Evolutionary conservation across 208 protist genomes (phyloP).

Genomic region (Novymonas esmeraldas): DNA sequence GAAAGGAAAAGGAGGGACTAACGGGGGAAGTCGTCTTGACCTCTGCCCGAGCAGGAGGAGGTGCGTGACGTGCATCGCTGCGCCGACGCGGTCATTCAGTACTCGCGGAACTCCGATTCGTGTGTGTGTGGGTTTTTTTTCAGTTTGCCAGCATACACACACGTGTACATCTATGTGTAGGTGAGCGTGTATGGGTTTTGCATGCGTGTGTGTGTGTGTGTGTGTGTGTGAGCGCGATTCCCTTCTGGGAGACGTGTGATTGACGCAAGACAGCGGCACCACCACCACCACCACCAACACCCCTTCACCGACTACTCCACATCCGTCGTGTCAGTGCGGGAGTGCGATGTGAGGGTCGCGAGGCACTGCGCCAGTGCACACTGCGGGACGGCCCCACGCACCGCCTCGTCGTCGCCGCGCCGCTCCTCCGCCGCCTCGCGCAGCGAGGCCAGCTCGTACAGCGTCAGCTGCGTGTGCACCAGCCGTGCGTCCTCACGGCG

Average conservation of each 20-base stretch:
- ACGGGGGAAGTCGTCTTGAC: too few species aligned
- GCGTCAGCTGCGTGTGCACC: slow-evolving; percentile 49
- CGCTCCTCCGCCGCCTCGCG: slow-evolving; percentile 22
- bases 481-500: slow-evolving; percentile 51
- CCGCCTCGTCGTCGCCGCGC: background rate
- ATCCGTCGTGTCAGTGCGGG: background rate
- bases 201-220: background rate
- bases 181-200: background rate
- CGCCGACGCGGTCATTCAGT: too few species aligned
- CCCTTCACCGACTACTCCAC: background rate
- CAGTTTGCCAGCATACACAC: too few species aligned
- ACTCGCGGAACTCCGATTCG: too few species aligned
- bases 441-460: slow-evolving; percentile 65
- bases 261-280: background rate
- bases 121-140: too few species aligned
- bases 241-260: too few species aligned
- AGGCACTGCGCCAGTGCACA: slow-evolving; percentile 4
- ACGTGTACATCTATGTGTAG: background rate
- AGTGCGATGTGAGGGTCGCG: background rate
- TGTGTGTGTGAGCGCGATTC: too few species aligned
- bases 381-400: background rate
- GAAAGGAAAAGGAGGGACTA: too few species aligned
- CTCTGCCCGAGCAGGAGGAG: too few species aligned
- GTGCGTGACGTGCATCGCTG: too few species aligned
- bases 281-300: background rate